A percentile compares a stretch with the other conserved stretches of the same genome.
phyloP scores from a whole-genome alignment of 2,329 filamentous ascomycete species.

The Aspergillus sp. region DNA sequence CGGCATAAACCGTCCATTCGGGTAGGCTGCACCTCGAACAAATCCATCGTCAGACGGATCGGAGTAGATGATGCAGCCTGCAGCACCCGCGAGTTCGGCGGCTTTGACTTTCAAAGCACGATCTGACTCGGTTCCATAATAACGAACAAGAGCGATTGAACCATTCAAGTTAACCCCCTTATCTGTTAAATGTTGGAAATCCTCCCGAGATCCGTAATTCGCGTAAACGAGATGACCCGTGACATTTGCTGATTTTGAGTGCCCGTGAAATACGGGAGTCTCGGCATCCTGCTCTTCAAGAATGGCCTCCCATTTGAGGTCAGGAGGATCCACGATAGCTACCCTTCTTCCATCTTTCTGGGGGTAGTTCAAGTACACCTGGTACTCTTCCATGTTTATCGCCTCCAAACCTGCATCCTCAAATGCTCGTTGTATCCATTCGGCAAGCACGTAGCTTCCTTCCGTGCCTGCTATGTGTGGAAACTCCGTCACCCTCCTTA shows the following conservation, averaged over 20 bases:
- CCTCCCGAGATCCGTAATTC: conserved; percentile 83
- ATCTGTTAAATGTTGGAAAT: conserved; percentile 73
- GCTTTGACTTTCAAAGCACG: conserved; percentile 82
- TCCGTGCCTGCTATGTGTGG: conserved; percentile 93
- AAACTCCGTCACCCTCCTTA: conserved; percentile 76
- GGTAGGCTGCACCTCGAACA: conserved; percentile 68
- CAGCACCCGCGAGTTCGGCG: conserved; percentile 81
- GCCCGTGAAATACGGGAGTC: conserved; percentile 80
- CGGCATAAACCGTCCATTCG: conserved; percentile 77
- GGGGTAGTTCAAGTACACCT: conserved; percentile 92
- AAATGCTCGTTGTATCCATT: conserved; percentile 81
- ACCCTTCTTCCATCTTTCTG: conserved; percentile 73
- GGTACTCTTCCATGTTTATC: conserved; percentile 73
- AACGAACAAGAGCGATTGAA: conserved; percentile 79
- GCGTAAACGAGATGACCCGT: conserved; percentile 85
- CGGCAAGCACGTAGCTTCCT: conserved; percentile 81
- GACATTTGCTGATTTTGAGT: conserved; percentile 83
- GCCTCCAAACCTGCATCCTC: conserved; percentile 69
- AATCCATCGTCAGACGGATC: conserved; percentile 87
- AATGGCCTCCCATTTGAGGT: conserved; percentile 72
- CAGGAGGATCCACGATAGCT: conserved; percentile 71
- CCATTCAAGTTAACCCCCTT: conserved; percentile 72
- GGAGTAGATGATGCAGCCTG: conserved; percentile 87
- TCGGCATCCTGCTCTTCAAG: conserved; percentile 81
- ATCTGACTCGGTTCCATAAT: conserved; percentile 73